Conservation (phyloP, 768 basidiomycete genomes). For the Paxillus rubicundulus region DNA sequence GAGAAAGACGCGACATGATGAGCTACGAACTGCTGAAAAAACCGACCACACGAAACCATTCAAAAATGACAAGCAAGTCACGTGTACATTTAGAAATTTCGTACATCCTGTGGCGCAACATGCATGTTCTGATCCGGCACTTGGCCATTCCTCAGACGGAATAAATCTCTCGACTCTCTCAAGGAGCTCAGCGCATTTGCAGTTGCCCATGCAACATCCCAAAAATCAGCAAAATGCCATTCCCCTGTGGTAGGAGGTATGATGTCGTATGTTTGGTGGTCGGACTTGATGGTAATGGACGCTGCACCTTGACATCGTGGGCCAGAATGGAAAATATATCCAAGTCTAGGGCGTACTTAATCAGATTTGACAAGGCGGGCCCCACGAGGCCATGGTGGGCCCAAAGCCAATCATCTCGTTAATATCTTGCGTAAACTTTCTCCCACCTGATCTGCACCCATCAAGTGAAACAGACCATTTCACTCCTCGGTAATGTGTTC, state of each 20-base stretch:
- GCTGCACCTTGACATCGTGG: slow-evolving; percentile 16
- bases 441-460: slow-evolving; percentile 14
- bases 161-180: no score
- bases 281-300: background rate
- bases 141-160: no score
- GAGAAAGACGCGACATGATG: slow-evolving; percentile 23
- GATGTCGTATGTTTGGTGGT: background rate
- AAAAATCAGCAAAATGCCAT: no score
- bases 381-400: slow-evolving; percentile 20
- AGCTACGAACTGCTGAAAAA: background rate
- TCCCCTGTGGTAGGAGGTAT: background rate
- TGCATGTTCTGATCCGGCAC: no score
- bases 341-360: background rate
- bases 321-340: slow-evolving; percentile 15
- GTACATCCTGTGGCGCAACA: no score
- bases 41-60: background rate
- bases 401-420: slow-evolving; percentile 8
- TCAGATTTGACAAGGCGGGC: slow-evolving; percentile 5
- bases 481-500: slow-evolving; percentile 6
- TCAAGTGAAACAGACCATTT: background rate
- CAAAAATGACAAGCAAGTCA: slow-evolving; percentile 18
- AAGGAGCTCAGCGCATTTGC: background rate
- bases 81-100: slow-evolving; percentile 7
- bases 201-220: background rate
- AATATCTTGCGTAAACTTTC: slow-evolving; percentile 14